phyloP scores from a whole-genome alignment of 2,329 filamentous ascomycete species.

The Septoria petroselini region DNA sequence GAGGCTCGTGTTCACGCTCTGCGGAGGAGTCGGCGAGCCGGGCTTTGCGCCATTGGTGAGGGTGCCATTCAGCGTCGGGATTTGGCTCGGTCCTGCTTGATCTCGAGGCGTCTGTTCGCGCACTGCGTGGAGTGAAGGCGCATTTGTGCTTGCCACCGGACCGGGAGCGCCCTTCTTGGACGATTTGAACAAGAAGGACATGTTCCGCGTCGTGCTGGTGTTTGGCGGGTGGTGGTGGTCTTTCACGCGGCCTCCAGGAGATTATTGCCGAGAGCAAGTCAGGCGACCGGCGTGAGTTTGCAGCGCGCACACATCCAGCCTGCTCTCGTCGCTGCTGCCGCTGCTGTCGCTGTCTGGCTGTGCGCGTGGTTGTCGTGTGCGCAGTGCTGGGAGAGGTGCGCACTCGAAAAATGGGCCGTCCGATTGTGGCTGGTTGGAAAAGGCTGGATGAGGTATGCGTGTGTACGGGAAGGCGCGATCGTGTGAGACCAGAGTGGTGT shows the following conservation, averaged over 20 bases:
- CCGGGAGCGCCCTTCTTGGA: slow-evolving; percentile 37
- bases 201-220: slow-evolving; percentile 15
- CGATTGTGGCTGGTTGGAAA: background rate
- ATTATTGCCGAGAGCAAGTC: slow-evolving; percentile 9
- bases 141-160: slow-evolving; percentile 22
- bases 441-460: slow-evolving; percentile 1
- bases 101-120: slow-evolving; percentile 58
- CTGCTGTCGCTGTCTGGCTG: background rate
- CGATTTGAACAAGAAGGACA: slow-evolving; percentile 56
- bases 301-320: slow-evolving; percentile 13
- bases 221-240: background rate
- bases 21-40: slow-evolving; percentile 59
- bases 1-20: slow-evolving; percentile 59
- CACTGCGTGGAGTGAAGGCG: slow-evolving; percentile 49
- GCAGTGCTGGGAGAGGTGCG: background rate
- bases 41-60: slow-evolving; percentile 29
- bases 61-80: slow-evolving; percentile 49
- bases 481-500: too few relatives aligned
- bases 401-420: background rate
- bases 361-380: background rate
- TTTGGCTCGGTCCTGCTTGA: slow-evolving; percentile 36
- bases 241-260: slow-evolving; percentile 12
- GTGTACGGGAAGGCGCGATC: background rate
- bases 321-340: background rate
- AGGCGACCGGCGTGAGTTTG: slow-evolving; percentile 6